Evolutionary conservation across 352 stramenopile species (phyloP).

Genomic region (Phytophthora tentaculata): DNA sequence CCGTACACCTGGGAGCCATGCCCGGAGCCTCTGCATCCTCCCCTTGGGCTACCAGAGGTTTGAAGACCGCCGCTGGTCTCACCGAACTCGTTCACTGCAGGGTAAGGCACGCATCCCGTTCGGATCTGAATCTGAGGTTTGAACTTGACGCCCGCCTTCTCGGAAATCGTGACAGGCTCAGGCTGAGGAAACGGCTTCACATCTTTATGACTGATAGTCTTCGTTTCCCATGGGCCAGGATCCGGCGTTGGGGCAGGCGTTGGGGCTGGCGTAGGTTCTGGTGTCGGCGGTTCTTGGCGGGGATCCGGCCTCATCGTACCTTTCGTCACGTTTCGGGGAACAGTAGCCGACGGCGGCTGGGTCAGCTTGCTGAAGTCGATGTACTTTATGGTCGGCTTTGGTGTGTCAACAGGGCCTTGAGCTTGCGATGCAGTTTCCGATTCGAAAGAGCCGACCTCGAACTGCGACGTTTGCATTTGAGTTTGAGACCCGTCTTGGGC

Average conservation of each 20-base stretch:
- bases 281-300: background rate
- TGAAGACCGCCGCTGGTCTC: slow-evolving; percentile 7
- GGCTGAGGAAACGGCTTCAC: slow-evolving; percentile 13
- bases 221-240: slow-evolving; percentile 6
- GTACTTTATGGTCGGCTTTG: slow-evolving; percentile 10
- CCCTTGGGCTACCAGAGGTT: background rate
- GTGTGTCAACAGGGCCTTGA: background rate
- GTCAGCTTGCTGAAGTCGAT: slow-evolving; percentile 13
- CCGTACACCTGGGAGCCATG: slow-evolving; percentile 9
- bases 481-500: slow-evolving; percentile 7
- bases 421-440: slow-evolving; percentile 1
- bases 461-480: background rate
- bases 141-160: slow-evolving; percentile 13
- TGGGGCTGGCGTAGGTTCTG: background rate
- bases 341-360: background rate
- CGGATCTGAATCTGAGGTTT: slow-evolving; percentile 15
- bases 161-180: slow-evolving; percentile 7
- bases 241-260: slow-evolving; percentile 5
- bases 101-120: slow-evolving; percentile 5
- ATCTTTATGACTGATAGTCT: slow-evolving; percentile 1
- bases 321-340: slow-evolving; percentile 2
- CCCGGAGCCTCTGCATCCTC: slow-evolving; percentile 7
- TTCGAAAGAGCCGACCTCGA: slow-evolving; percentile 1
- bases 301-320: background rate
- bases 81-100: background rate